These are phyloP conservation scores for Hanseniaspora hatyaiensis DNA, from an alignment of 805 yeast species.

Conservation along the genomic window DNA sequence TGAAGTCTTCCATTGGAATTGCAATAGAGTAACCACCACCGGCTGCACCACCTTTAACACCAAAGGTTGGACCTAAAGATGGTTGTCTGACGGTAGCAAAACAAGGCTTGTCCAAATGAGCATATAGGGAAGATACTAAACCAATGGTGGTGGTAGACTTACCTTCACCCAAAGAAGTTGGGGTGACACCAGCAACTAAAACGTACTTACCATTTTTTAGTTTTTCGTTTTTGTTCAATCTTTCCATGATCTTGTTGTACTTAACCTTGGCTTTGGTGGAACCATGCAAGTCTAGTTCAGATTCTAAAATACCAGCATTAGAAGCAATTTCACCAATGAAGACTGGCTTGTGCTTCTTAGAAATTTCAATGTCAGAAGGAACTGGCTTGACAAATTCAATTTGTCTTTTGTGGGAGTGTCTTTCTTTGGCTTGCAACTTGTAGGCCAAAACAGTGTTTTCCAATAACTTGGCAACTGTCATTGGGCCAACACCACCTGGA, in stretches of 20 bases:
- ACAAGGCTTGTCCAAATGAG: slow-evolving; percentile 55
- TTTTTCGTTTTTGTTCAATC: slow-evolving; percentile 46
- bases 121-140: slow-evolving; percentile 68
- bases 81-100: slow-evolving; percentile 81
- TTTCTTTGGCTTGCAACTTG: slow-evolving; percentile 9
- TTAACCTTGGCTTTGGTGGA: slow-evolving; percentile 67
- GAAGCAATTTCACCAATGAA: slow-evolving; percentile 54
- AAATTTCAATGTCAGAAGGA: slow-evolving; percentile 70
- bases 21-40: slow-evolving; percentile 85
- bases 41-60: slow-evolving; percentile 84
- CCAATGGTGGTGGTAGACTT: slow-evolving; percentile 78
- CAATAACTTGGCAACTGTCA: slow-evolving; percentile 77
- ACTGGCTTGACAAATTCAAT: slow-evolving; percentile 48
- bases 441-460: slow-evolving; percentile 64
- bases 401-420: slow-evolving; percentile 30
- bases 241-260: slow-evolving; percentile 43
- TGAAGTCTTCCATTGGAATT: slow-evolving; percentile 80
- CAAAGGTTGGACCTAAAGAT: slow-evolving; percentile 81
- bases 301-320: slow-evolving; percentile 55
- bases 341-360: slow-evolving; percentile 64
- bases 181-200: slow-evolving; percentile 73
- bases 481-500: slow-evolving; percentile 88
- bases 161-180: slow-evolving; percentile 80
- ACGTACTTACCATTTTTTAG: slow-evolving; percentile 46
- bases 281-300: slow-evolving; percentile 66